Evolutionary conservation across 345 rosid genomes (phyloP).

Genomic region (Geranium rotundifolium): DNA sequence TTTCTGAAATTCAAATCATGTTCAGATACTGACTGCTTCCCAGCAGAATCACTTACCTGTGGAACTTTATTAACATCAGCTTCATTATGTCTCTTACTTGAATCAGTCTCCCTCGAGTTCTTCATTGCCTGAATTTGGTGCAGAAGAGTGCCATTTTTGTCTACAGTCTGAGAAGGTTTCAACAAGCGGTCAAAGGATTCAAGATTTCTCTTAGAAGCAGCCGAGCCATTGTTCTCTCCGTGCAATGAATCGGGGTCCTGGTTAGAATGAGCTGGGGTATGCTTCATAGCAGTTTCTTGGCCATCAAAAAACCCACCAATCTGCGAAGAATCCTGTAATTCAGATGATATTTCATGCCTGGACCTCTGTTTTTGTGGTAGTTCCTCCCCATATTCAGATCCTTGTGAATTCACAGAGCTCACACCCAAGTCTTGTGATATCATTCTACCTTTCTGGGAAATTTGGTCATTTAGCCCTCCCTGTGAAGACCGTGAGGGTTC

Average conservation of each 20-base stretch:
- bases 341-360: constrained; percentile 1
- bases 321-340: neutral
- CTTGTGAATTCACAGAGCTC: neutral
- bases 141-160: constrained; percentile 34
- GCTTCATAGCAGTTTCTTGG: neutral
- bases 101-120: constrained; percentile 32
- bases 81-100: constrained; percentile 38
- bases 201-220: constrained; percentile 32
- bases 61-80: constrained; percentile 33
- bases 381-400: neutral
- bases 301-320: neutral
- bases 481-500: neutral
- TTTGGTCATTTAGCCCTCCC: neutral
- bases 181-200: constrained; percentile 54
- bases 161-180: constrained; percentile 27
- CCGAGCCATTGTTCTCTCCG: constrained; percentile 8
- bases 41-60: constrained; percentile 24
- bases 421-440: neutral
- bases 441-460: neutral
- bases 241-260: neutral
- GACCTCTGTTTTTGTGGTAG: neutral
- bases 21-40: constrained; percentile 26
- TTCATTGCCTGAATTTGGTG: constrained; percentile 47
- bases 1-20: constrained; percentile 24
- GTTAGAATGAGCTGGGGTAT: neutral